These are phyloP conservation scores for Elongisporangium anandrum DNA, from an alignment of 352 stramenopile genomes.

Conservation along the genomic window DNA sequence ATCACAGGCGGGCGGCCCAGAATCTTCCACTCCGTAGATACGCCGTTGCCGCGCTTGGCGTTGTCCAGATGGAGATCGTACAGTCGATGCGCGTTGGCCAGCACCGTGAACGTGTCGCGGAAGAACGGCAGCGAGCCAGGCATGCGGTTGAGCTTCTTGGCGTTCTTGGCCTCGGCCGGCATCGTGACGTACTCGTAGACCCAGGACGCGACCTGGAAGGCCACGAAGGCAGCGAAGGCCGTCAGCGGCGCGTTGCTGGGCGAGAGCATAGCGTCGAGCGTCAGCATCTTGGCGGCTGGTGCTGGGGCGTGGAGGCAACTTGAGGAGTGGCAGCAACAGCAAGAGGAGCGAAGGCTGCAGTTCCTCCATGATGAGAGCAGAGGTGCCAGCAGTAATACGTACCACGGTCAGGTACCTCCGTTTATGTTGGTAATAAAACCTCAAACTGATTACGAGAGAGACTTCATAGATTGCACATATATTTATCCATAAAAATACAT, in stretches of 20 bases:
- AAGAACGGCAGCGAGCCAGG: neutral
- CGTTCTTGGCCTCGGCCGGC: neutral
- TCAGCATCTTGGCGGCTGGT: neutral
- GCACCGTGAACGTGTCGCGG: neutral
- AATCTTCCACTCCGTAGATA: slow-evolving; percentile 22
- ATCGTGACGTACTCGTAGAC: neutral
- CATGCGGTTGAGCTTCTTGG: neutral
- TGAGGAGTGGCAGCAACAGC: no score
- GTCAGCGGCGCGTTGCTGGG: neutral
- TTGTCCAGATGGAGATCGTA: neutral
- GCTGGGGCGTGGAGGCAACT: neutral
- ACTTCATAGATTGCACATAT: no score
- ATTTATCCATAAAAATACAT: no score
- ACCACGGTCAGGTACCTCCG: no score
- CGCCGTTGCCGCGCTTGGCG: slow-evolving; percentile 14
- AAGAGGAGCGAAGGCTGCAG: neutral
- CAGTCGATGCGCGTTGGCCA: neutral
- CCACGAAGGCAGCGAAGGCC: neutral
- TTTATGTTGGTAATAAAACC: no score
- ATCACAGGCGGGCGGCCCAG: slow-evolving; percentile 33
- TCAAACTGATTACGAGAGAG: no score
- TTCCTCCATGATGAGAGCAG: neutral
- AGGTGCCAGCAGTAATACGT: neutral
- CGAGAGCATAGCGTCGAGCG: neutral
- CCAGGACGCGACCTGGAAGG: neutral